Base-by-base conservation (phyloP, 345 rosid species). In the Toxicodendron radicans region DNA sequence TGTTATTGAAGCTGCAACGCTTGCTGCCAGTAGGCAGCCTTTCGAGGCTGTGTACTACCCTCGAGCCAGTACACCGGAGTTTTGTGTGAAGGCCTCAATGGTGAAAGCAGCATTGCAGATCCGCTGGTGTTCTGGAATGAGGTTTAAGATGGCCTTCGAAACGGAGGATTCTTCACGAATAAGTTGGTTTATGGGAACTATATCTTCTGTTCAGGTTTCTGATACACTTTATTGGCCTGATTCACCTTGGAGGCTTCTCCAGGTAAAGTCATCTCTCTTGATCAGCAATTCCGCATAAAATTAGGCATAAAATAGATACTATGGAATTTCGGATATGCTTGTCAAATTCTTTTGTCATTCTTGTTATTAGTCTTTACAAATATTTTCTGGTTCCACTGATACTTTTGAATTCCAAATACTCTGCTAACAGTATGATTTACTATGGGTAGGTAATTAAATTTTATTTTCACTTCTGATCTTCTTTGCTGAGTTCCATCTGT, bases 181-280 rank as follows among this genome's bases (percentile, higher is more conserved):
- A 73, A 91, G 96, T 73, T 91, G 96, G 93, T 91, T 91, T 64
- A 89, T 89, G 91, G 96, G 96, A 75, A 87, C 90, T 7, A 81
- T 89, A 43, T 89, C 96, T 70, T 81, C 89, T 24, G 91, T 86
- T 76, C 93, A 85, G 68, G 90, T 89, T 63, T 84, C 87, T 32
- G 92, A 91, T 72, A 90, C 86, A 57, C 75, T 85, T n/a, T 81
- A 75, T 59, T 91, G 96, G 96, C 87, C 93, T 51, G 87, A 87
- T 62, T 91, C 96, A 0, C 96, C 96, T 0, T 91, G 96, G 96
- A 78, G 91, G 64, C 93, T 91, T 81, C 91, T 91, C n/a, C 93
- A 82, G 96, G 96, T 91, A 79, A 17, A 53, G 30, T 49, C 52
- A 60, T 21, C 24, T 41, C 7, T 7, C 0, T 6, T 7, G 7